Base-by-base conservation (phyloP, 1,139 yeast species). In the Tardiomyces depauwii region DNA sequence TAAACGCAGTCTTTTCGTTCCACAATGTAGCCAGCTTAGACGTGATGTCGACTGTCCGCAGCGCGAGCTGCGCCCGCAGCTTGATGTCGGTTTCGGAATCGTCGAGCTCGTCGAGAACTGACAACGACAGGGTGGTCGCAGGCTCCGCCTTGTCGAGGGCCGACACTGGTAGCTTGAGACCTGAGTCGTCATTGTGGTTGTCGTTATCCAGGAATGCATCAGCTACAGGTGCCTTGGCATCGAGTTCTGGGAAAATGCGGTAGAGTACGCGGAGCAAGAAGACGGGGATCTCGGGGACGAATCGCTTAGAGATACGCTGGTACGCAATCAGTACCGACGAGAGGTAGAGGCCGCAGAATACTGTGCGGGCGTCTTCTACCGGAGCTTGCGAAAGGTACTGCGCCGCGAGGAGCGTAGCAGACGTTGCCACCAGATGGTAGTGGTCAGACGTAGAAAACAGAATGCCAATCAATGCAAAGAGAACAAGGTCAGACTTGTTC, bases 391-490 rank as follows among this genome's bases (percentile, higher is more conserved):
- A 77, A 45, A 89, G 66, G 21, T 78, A 71, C 62, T 87, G 91
- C 46, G 82, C 77, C 70, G 88, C 78, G 41, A 87, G 64, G 39
- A 91, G 74, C 38, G 78, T 68, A 1, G 93, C 75, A 2, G 97
- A 96, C 0, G 96, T 88, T 3, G 82, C 89, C 16, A 91, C 82
- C 52, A 87, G 72, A 70, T 93, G 97, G 64, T 86, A 91, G 60
- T 88, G 93, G 70, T 93, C 99, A 0, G 98, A 91, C 1, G 96
- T 86, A 1, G 98, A 88, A 59, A 84, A 93, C 11, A 89, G 61
- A 47, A 74, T 69, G 10, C 96, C 96, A 50, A 88, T 72, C 19
- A 87, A 59, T 0, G 79, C 72, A 57, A 82, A 85, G 50, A 82
- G 75, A 5, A 85, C 66, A 49, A 88, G 64, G 59, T 88, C 94